phyloP scores from a whole-genome alignment of 2,329 filamentous ascomycete species.

The Rhynchosporium agropyri region DNA sequence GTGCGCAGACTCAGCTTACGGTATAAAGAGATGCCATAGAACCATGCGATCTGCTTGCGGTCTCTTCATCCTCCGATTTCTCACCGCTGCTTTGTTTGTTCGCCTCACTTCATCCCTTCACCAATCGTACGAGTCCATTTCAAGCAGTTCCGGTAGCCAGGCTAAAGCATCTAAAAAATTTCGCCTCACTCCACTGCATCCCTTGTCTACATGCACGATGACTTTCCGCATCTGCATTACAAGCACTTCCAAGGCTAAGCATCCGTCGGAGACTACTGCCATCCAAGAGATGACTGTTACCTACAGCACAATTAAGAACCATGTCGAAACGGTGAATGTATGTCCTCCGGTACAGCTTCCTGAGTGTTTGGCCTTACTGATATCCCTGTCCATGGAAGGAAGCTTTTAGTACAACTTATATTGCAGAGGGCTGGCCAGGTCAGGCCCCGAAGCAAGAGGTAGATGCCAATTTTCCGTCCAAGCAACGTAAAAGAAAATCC shows the following conservation, averaged over 20 bases:
- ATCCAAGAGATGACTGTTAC: slow-evolving; percentile 6
- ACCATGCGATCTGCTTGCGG: no score
- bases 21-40: no score
- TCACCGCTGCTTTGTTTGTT: no score
- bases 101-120: no score
- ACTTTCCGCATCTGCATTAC: no score
- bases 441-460: not conserved
- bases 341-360: slow-evolving; percentile 1
- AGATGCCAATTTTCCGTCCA: not conserved
- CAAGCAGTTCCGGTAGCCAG: no score
- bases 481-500: slow-evolving; percentile 9
- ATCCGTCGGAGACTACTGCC: slow-evolving; percentile 7
- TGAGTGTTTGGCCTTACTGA: slow-evolving; percentile 10
- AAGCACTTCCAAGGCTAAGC: not conserved
- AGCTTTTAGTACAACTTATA: not conserved
- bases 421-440: not conserved
- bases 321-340: slow-evolving; percentile 11
- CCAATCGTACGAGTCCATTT: no score
- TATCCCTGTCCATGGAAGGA: slow-evolving; percentile 12
- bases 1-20: no score
- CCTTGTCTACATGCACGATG: no score
- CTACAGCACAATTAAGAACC: slow-evolving; percentile 13
- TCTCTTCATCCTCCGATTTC: no score
- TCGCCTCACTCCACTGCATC: no score
- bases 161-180: no score